A percentile compares a stretch with the other conserved stretches of the same genome.
Evolutionary conservation across 768 basidiomycete genomes (phyloP).

Genomic region (Tephrocybe sp.): DNA sequence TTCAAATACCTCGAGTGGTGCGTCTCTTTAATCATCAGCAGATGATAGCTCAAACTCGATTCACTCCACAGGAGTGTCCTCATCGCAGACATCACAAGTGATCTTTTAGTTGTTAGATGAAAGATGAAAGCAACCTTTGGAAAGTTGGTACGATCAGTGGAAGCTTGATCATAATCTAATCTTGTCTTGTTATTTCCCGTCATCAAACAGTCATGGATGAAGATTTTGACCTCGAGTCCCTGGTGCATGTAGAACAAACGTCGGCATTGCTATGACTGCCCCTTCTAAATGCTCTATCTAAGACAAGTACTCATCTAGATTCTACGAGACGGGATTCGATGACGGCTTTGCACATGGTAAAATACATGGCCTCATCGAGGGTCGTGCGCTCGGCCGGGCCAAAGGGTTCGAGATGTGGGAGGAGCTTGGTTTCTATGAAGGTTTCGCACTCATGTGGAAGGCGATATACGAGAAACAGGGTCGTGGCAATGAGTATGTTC

Average conservation of each 20-base stretch:
- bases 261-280: conserved; percentile 26
- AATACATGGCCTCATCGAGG: conserved; percentile 89
- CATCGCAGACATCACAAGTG: too few relatives aligned
- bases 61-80: neutral
- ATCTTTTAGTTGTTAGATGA: too few relatives aligned
- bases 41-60: neutral
- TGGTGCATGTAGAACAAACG: conserved; percentile 65
- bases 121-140: too few relatives aligned
- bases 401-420: conserved; percentile 98
- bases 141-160: too few relatives aligned
- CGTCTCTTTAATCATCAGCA: neutral
- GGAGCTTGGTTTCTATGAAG: conserved; percentile 92
- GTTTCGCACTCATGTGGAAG: conserved; percentile 74
- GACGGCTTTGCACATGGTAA: conserved; percentile 84
- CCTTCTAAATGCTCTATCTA: conserved; percentile 1
- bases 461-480: conserved; percentile 42
- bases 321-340: conserved; percentile 74
- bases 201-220: conserved; percentile 27
- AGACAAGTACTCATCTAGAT: conserved; percentile 44
- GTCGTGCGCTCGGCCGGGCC: conserved; percentile 81
- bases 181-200: neutral
- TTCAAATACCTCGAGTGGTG: neutral
- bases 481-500: conserved; percentile 49
- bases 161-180: too few relatives aligned
- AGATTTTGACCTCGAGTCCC: conserved; percentile 56